Evolutionary conservation across 176 grass and related monocot genomes (phyloP).

Genomic region (Triticum turgidum): DNA sequence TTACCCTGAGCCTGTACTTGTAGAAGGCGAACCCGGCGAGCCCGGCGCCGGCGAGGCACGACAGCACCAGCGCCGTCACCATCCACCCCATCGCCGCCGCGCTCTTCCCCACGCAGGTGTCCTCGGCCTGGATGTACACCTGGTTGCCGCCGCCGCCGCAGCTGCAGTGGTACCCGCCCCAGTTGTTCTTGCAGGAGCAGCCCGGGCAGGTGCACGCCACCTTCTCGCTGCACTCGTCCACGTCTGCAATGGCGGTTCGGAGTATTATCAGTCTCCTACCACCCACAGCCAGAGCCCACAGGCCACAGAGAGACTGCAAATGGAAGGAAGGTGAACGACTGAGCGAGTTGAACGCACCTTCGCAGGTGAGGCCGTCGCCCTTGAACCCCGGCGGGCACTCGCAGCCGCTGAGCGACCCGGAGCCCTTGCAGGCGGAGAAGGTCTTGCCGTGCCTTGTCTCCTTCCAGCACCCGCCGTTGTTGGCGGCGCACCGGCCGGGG

Average conservation of each 20-base stretch:
- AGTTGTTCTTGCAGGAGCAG: slow-evolving; percentile 81
- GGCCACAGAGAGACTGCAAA: too few species aligned
- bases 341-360: slow-evolving; percentile 34
- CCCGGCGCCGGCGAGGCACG: slow-evolving; percentile 51
- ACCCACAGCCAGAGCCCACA: too few species aligned
- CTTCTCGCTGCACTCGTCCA: slow-evolving; percentile 81
- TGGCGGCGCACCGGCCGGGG: slow-evolving; percentile 69
- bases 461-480: slow-evolving; percentile 85
- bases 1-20: slow-evolving; percentile 90
- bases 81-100: slow-evolving; percentile 51
- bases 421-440: slow-evolving; percentile 75
- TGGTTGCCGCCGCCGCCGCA: slow-evolving; percentile 46
- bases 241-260: slow-evolving; percentile 39
- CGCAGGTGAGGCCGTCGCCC: slow-evolving; percentile 68
- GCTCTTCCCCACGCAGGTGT: slow-evolving; percentile 86
- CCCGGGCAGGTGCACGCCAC: slow-evolving; percentile 64
- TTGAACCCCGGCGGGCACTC: slow-evolving; percentile 67
- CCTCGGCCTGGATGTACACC: slow-evolving; percentile 70
- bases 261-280: too few species aligned
- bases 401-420: slow-evolving; percentile 52
- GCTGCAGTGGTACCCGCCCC: slow-evolving; percentile 83
- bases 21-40: slow-evolving; percentile 78
- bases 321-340: too few species aligned
- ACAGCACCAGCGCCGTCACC: slow-evolving; percentile 49
- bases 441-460: slow-evolving; percentile 50